Evolutionary conservation across 768 basidiomycete species (phyloP).

Genomic region (Agaricus sinodeliciosus): DNA sequence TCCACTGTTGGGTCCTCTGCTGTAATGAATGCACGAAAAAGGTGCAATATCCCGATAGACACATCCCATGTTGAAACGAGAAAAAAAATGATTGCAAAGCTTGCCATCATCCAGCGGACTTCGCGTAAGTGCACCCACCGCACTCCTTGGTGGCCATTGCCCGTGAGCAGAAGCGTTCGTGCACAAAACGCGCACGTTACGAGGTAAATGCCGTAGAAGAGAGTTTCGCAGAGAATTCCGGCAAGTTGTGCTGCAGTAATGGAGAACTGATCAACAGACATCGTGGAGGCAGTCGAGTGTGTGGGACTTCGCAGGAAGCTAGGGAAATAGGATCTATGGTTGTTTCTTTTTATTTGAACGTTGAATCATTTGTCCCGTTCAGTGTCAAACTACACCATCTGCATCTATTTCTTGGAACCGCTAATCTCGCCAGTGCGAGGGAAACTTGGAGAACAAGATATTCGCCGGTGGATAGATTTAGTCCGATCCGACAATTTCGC

Average conservation of each 20-base stretch:
- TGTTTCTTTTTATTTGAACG: too few species aligned
- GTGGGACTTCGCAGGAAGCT: too few species aligned
- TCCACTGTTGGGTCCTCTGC: not conserved
- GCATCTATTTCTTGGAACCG: too few species aligned
- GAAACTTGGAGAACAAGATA: too few species aligned
- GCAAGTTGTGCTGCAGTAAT: slow-evolving; percentile 7
- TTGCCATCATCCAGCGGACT: slow-evolving; percentile 1
- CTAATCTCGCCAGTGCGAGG: too few species aligned
- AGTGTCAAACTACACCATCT: too few species aligned
- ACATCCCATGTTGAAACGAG: slow-evolving; percentile 1
- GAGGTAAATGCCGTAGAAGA: slow-evolving; percentile 6
- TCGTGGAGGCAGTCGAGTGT: not conserved
- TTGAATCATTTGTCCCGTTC: too few species aligned
- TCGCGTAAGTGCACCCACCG: not conserved
- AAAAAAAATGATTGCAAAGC: not conserved
- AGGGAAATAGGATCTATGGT: too few species aligned
- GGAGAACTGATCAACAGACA: not conserved
- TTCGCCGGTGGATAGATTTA: too few species aligned
- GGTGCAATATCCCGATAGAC: slow-evolving; percentile 1
- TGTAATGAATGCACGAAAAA: not conserved
- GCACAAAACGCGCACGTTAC: not conserved
- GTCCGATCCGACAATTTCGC: too few species aligned
- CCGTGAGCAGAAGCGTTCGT: not conserved
- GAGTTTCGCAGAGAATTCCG: slow-evolving; percentile 5
- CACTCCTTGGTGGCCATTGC: not conserved